These are phyloP conservation scores for Pharnaceum exiguum DNA, from an alignment of 148 eudicot species.

Conservation along the genomic window DNA sequence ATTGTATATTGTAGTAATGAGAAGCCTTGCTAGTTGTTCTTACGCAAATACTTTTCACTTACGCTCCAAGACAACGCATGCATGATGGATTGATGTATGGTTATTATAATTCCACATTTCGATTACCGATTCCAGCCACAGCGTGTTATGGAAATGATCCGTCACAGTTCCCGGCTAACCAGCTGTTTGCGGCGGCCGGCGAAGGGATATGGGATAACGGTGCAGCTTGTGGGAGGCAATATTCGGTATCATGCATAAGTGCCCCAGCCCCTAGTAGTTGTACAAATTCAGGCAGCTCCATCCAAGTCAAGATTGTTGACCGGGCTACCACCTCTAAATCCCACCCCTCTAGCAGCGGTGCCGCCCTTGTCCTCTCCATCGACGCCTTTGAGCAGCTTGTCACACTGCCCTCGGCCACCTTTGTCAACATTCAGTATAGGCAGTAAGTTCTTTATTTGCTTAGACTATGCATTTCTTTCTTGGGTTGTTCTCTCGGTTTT, in stretches of 20 bases:
- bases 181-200: conserved; percentile 36
- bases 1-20: too few relatives aligned
- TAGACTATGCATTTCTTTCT: too few relatives aligned
- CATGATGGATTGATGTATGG: too few relatives aligned
- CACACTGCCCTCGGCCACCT: background rate
- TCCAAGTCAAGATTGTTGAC: conserved; percentile 11
- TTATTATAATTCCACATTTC: too few relatives aligned
- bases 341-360: conserved; percentile 2
- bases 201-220: conserved; percentile 50
- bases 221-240: conserved; percentile 49
- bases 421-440: conserved; percentile 2
- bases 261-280: conserved; percentile 16
- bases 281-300: conserved; percentile 6
- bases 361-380: conserved; percentile 14
- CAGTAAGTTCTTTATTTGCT: conserved; percentile 9
- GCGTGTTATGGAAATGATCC: conserved; percentile 35
- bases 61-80: too few relatives aligned
- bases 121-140: conserved; percentile 37
- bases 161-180: conserved; percentile 33
- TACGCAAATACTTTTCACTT: too few relatives aligned
- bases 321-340: conserved; percentile 3
- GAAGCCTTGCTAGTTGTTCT: too few relatives aligned
- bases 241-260: conserved; percentile 34
- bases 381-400: conserved; percentile 9
- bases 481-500: too few relatives aligned